phyloP scores from a whole-genome alignment of 352 stramenopile species.

The Stramenopiles sp. region DNA sequence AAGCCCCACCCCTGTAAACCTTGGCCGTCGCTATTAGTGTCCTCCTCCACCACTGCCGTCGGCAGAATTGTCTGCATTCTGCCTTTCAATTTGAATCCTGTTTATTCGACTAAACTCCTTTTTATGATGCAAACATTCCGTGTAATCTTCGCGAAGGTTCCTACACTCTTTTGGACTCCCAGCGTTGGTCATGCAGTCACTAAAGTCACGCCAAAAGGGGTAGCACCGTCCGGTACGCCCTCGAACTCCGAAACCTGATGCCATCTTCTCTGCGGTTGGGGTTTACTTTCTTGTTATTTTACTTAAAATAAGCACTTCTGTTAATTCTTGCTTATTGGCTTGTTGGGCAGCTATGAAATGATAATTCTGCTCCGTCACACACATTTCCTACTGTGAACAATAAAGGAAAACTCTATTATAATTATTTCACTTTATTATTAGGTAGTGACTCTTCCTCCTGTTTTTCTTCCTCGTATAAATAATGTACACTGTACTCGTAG shows the following conservation, averaged over 20 bases:
- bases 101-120: not conserved
- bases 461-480: too few species aligned
- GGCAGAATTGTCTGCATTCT: not conserved
- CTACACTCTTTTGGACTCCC: not conserved
- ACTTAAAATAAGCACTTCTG: too few species aligned
- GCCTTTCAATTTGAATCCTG: not conserved
- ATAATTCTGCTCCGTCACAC: too few species aligned
- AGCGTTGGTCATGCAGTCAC: not conserved
- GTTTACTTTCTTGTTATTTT: too few species aligned
- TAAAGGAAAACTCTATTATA: too few species aligned
- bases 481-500: too few species aligned
- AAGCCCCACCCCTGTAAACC: not conserved
- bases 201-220: not conserved
- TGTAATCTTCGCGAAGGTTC: not conserved
- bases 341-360: too few species aligned
- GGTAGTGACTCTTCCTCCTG: too few species aligned
- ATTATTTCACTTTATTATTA: too few species aligned
- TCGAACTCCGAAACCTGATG: not conserved
- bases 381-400: too few species aligned
- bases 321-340: too few species aligned
- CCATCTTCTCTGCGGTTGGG: too few species aligned
- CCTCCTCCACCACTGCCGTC: not conserved
- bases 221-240: not conserved
- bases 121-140: constrained; percentile 5
- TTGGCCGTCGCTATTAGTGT: not conserved